Conservation (phyloP, 75 land plant species). For the Larix kaempferi region DNA sequence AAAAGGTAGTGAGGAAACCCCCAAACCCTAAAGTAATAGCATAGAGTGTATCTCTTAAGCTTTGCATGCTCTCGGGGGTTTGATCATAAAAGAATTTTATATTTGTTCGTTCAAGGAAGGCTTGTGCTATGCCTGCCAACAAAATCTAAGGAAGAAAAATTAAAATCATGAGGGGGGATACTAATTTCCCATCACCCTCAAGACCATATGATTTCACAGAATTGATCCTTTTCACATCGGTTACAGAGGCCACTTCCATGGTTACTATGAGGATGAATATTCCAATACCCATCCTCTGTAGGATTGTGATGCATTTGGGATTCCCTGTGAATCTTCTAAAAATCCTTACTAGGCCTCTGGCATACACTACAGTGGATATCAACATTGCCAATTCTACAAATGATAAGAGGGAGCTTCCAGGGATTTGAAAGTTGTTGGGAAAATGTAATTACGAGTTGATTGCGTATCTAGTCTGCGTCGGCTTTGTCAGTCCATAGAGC, state of each 20-base stretch:
- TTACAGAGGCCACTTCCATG: slow-evolving; percentile 37
- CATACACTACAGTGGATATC: slow-evolving; percentile 42
- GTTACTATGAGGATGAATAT: slow-evolving; percentile 26
- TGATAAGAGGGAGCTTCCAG: slow-evolving; percentile 47
- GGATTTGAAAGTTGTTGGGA: slow-evolving; percentile 50
- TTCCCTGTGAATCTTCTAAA: slow-evolving; percentile 29
- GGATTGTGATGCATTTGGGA: slow-evolving; percentile 36
- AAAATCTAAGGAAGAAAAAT: slow-evolving; percentile 77
- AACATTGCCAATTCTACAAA: slow-evolving; percentile 53
- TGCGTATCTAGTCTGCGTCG: too few species aligned
- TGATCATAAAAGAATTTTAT: slow-evolving; percentile 91
- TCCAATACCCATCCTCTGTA: slow-evolving; percentile 62
- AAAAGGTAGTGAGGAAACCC: slow-evolving; percentile 70
- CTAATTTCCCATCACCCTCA: slow-evolving; percentile 23
- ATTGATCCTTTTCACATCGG: slow-evolving; percentile 39
- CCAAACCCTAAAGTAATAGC: slow-evolving; percentile 83
- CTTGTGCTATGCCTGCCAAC: slow-evolving; percentile 62
- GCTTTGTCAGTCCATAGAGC: too few species aligned
- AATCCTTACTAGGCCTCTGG: slow-evolving; percentile 39
- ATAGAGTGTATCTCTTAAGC: slow-evolving; percentile 79
- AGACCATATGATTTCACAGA: slow-evolving; percentile 14
- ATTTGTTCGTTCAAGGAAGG: slow-evolving; percentile 63
- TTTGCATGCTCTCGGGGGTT: slow-evolving; percentile 80
- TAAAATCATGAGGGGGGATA: slow-evolving; percentile 78
- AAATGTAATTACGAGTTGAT: too few species aligned